These are phyloP conservation scores for Monilinia fructicola DNA, from an alignment of 2,329 filamentous ascomycete genomes.

Conservation along the genomic window DNA sequence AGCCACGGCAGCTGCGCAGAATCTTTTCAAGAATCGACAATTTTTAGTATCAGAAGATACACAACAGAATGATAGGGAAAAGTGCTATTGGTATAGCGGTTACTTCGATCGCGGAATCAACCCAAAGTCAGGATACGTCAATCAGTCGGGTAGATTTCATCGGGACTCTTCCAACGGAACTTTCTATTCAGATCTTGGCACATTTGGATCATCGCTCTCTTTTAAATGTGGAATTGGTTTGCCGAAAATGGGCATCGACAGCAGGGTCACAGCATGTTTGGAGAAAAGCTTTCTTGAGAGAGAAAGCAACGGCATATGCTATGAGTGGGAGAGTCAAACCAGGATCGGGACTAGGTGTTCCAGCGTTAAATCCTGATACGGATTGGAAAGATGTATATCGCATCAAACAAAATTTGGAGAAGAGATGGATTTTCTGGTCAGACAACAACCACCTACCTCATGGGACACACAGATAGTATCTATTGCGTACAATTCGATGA, in stretches of 20 bases:
- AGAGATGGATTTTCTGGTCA: constrained; percentile 75
- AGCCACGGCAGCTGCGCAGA: constrained; percentile 57
- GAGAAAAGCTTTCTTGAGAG: constrained; percentile 61
- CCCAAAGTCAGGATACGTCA: constrained; percentile 43
- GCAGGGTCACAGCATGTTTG: constrained; percentile 59
- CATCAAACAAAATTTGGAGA: constrained; percentile 71
- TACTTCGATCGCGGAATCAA: constrained; percentile 32
- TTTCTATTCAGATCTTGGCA: constrained; percentile 59
- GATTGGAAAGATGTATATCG: constrained; percentile 87
- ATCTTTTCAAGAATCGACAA: constrained; percentile 44
- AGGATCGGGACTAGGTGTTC: constrained; percentile 58
- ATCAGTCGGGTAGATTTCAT: constrained; percentile 61
- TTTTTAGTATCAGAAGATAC: constrained; percentile 44
- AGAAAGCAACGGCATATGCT: constrained; percentile 61
- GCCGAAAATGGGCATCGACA: constrained; percentile 49
- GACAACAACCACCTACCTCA: constrained; percentile 81
- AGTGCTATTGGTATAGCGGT: constrained; percentile 64
- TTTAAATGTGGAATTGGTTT: constrained; percentile 51
- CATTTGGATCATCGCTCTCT: constrained; percentile 56
- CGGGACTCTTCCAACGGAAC: constrained; percentile 53
- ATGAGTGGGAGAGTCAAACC: constrained; percentile 54
- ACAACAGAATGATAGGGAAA: constrained; percentile 53
- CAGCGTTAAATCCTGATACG: constrained; percentile 57
- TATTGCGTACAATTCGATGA: constrained; percentile 99
- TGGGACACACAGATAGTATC: constrained; percentile 92